Conservation (phyloP, 169 alveolate species). For the Eimeria acervulina region DNA sequence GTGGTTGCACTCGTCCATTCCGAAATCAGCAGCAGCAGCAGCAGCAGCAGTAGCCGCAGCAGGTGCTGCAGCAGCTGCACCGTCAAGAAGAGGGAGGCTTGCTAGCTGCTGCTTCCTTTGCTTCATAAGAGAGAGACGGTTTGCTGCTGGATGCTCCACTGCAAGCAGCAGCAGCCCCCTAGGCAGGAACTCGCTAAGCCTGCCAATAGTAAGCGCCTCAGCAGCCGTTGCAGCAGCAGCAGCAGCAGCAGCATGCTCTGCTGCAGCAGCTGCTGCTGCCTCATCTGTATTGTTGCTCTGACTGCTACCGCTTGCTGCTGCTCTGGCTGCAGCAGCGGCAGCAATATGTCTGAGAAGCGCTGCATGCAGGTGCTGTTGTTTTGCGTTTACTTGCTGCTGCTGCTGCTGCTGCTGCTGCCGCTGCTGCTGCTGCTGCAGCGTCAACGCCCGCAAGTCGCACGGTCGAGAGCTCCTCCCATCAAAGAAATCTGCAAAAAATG, state of each 20-base stretch:
- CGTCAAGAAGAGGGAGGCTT: background rate
- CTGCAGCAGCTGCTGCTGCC: background rate
- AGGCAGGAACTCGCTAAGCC: conserved; percentile 18
- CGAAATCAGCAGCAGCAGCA: conserved; percentile 33
- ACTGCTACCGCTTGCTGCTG: background rate
- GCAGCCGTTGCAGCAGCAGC: conserved; percentile 54
- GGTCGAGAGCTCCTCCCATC: conserved; percentile 37
- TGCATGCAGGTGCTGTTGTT: conserved; percentile 57
- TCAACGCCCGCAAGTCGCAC: conserved; percentile 27
- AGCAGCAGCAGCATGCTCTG: background rate
- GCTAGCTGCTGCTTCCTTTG: conserved; percentile 12
- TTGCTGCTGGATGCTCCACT: conserved; percentile 54
- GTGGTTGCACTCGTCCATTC: conserved; percentile 64
- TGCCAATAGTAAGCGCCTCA: background rate
- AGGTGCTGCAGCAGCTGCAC: conserved; percentile 11
- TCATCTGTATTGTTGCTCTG: background rate
- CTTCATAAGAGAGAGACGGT: background rate
- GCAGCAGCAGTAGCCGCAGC: conserved; percentile 39
- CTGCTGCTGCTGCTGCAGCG: conserved; percentile 50
- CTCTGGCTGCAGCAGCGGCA: conserved; percentile 11
- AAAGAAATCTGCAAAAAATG: background rate
- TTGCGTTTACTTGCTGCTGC: background rate
- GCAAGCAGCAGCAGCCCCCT: conserved; percentile 64
- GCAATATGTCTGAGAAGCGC: conserved; percentile 19
- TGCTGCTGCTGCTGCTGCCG: conserved; percentile 39